A percentile compares a stretch with the other conserved stretches of the same genome.
Conservation (phyloP, 441 rosid genomes). For the Populus hybrid region DNA sequence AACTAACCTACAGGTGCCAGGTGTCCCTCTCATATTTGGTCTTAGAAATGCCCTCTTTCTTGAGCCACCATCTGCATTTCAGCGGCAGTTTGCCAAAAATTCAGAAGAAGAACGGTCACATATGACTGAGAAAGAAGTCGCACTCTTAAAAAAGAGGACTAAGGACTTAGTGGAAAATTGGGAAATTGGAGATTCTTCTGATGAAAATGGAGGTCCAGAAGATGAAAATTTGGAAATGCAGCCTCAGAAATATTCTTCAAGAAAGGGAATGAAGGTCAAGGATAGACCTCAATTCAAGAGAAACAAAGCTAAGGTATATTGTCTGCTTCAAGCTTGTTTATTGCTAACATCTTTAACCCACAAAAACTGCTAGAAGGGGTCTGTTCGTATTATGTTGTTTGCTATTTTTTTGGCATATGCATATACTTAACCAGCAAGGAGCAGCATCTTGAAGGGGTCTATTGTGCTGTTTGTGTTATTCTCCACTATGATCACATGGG, state of each 20-base stretch:
- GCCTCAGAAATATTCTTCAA: background rate
- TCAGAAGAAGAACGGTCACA: conserved; percentile 60
- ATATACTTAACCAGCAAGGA: background rate
- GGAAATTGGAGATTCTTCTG: conserved; percentile 27
- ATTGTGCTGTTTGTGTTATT: background rate
- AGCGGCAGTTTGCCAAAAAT: conserved; percentile 52
- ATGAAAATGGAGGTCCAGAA: conserved; percentile 34
- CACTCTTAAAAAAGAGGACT: conserved; percentile 40
- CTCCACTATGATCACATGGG: background rate
- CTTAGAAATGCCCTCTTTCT: conserved; percentile 72
- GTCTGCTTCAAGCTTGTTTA: background rate
- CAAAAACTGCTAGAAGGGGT: background rate
- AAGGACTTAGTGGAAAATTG: conserved; percentile 31
- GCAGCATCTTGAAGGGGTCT: background rate
- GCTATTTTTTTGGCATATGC: background rate
- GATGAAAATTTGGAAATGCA: conserved; percentile 27
- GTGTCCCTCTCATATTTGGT: conserved; percentile 75
- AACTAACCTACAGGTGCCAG: conserved; percentile 50
- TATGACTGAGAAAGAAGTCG: conserved; percentile 48
- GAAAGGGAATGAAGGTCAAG: conserved; percentile 35
- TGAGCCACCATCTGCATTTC: conserved; percentile 74
- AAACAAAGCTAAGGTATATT: conserved; percentile 70
- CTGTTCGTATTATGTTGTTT: background rate
- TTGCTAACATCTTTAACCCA: background rate
- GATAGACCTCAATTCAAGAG: conserved; percentile 81